Base-by-base conservation (phyloP, 495 filamentous ascomycete genomes). In the Penicillium argentinense region DNA sequence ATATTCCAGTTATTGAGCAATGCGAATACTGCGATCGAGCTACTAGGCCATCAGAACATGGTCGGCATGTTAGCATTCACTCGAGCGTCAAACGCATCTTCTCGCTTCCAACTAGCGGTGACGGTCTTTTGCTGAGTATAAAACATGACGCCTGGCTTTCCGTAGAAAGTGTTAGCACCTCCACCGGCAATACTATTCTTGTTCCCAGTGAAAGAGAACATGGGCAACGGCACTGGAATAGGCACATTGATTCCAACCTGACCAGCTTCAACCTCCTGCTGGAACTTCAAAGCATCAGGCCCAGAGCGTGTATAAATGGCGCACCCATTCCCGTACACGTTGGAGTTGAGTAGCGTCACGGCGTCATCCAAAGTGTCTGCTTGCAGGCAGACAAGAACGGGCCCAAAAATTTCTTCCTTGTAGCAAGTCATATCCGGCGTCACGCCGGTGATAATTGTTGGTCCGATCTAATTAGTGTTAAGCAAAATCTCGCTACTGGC, bases 101-200 rank as follows among this genome's bases (percentile, higher is more conserved):
- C 88, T 42, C 79, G 80, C 45, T 80, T 81, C 46, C 46, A 49
- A 16, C 42, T 49, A 12, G 46, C 41, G 5, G 91, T 97, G 33
- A 97, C 90, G 18, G 91, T 97, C 83, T 97, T 96, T 52, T 83
- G 74, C 74, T 96, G 91, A 6, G 91, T 97, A 62, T 95, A 97
- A 60, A 97, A 97, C 47, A 83, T 82, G 47, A 97, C 54, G 4
- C 91, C 91, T 11, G 88, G 85, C 63, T 87, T 85, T 25, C 91
- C 91, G 59, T 97, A 97, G 56, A 97, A 97, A 3, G 87, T 91
- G 67, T 83, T 95, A 21, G 86, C 88, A 25, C 91, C 90, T 16
- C 89, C 89, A 16, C 91, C 91, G 0, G 91, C 91, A 32, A 96
- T 75, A 57, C 85, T 90, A 73, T 84, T 87, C 82, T 97, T 97